Percentiles rank a stretch among this genome's conserved stretches.
phyloP scores from a whole-genome alignment of 495 filamentous ascomycete species.

The Aspergillus saccharolyticus region DNA sequence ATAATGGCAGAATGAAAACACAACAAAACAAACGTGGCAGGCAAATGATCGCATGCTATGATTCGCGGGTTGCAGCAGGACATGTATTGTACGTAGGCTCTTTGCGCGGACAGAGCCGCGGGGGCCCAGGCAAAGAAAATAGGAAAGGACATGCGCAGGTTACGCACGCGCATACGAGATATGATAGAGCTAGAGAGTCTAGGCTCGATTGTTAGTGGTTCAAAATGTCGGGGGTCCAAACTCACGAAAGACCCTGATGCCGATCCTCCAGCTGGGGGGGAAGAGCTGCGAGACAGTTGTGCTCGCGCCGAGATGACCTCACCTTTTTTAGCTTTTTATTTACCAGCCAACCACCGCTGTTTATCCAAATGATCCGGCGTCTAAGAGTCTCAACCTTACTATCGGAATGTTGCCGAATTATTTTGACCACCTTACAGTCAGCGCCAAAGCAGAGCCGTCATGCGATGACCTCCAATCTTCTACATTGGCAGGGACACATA shows the following conservation, averaged over 20 bases:
- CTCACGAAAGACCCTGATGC: constrained; percentile 10
- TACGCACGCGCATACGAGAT: not conserved
- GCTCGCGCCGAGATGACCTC: not conserved
- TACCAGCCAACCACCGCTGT: not conserved
- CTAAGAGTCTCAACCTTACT: not conserved
- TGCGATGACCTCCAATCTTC: not conserved
- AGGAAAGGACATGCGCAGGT: not conserved
- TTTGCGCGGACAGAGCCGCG: not conserved
- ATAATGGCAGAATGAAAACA: not conserved
- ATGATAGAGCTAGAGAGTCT: constrained; percentile 9
- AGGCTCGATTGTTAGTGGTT: constrained; percentile 1
- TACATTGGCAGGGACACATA: no score
- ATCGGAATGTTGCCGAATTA: no score
- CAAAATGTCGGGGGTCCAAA: not conserved
- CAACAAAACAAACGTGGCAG: not conserved
- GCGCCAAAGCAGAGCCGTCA: no score
- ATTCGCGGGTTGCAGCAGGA: not conserved
- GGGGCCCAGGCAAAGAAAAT: not conserved
- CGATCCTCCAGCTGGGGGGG: constrained; percentile 5
- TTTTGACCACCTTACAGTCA: no score
- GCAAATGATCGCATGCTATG: not conserved
- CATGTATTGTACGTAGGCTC: not conserved
- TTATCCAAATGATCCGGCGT: not conserved
- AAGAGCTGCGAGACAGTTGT: not conserved
- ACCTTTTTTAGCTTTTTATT: not conserved